These are phyloP conservation scores for Claviceps spartinae DNA, from an alignment of 2,329 filamentous ascomycete species.

Conservation along the genomic window DNA sequence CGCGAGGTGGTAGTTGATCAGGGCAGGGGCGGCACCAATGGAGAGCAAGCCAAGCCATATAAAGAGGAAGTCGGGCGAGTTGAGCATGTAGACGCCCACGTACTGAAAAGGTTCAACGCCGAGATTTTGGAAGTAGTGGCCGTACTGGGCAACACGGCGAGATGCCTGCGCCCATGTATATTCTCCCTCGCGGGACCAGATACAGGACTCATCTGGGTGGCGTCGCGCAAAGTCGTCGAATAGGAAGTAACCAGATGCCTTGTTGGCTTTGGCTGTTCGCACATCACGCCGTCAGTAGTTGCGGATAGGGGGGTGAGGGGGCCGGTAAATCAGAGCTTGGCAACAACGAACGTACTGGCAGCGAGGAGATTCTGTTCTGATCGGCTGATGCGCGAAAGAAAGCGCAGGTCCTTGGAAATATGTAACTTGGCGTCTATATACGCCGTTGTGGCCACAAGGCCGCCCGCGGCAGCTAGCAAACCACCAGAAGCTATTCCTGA, in stretches of 20 bases:
- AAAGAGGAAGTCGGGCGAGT: conserved; percentile 4
- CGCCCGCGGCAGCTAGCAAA: conserved; percentile 1
- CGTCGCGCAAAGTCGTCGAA: conserved; percentile 1
- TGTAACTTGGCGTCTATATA: conserved; percentile 6
- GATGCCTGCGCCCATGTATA: conserved; percentile 5
- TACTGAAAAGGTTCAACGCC: conserved; percentile 2
- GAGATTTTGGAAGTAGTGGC: conserved; percentile 5
- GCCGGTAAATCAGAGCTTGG: neutral
- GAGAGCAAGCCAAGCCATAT: conserved; percentile 7
- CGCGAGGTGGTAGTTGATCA: conserved; percentile 6
- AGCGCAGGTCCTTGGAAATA: conserved; percentile 1
- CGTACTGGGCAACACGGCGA: conserved; percentile 5
- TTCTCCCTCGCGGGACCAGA: conserved; percentile 6
- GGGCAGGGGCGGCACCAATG: conserved; percentile 6
- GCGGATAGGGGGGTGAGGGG: neutral
- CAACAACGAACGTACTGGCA: conserved; percentile 1
- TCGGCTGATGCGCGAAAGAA: neutral
- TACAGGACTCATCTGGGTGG: conserved; percentile 2
- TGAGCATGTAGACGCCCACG: conserved; percentile 6
- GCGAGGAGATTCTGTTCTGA: neutral
- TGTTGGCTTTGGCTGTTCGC: conserved; percentile 1
- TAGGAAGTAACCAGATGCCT: conserved; percentile 4
- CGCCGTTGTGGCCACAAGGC: conserved; percentile 2
- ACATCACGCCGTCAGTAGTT: too few relatives aligned
- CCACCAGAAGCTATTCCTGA: neutral